Conservation (phyloP, 202 grass and related monocot species). For the Bolboschoenoplectus hybrid region DNA sequence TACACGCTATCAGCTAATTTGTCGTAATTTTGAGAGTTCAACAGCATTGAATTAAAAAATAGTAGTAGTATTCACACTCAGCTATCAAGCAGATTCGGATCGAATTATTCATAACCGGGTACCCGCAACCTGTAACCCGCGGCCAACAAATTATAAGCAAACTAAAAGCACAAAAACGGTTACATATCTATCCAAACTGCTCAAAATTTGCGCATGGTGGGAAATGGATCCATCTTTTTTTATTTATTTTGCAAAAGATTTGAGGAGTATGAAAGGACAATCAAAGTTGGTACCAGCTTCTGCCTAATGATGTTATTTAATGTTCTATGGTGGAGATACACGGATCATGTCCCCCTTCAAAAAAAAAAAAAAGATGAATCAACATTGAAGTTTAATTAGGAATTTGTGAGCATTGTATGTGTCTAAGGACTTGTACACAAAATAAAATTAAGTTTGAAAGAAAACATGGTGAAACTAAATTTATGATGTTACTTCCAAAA, state of each 20-base stretch:
- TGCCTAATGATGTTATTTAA: neutral
- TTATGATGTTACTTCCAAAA: no score
- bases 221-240: conserved; percentile 17
- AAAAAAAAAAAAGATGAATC: neutral
- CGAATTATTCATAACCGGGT: neutral
- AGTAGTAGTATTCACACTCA: neutral
- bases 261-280: conserved; percentile 23
- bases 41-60: neutral
- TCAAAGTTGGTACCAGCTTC: neutral
- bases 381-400: neutral
- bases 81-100: neutral
- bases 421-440: no score
- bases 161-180: conserved; percentile 2
- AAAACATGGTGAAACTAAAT: no score
- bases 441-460: no score
- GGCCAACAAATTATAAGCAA: neutral
- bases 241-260: conserved; percentile 5
- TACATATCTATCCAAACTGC: conserved; percentile 35
- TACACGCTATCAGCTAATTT: neutral
- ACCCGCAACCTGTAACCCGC: no score
- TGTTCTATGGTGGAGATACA: neutral
- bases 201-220: neutral
- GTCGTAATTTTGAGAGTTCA: conserved; percentile 13
- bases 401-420: neutral
- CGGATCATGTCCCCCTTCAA: neutral